Percentiles rank a stretch among this genome's conserved stretches.
Evolutionary conservation across 805 yeast genomes (phyloP).

Genomic region (Saturnispora mendoncae): DNA sequence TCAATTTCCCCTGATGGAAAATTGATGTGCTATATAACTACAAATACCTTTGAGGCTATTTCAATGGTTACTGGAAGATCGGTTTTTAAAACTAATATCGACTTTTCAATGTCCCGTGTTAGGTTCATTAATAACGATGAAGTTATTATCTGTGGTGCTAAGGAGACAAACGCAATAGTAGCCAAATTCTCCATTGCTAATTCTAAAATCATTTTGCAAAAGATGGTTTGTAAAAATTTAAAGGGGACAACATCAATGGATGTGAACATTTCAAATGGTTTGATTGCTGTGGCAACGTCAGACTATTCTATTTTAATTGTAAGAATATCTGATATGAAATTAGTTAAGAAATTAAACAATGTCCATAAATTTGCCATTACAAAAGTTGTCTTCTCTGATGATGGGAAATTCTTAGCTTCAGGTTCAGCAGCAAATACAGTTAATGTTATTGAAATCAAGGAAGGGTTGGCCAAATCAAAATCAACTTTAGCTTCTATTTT

Average conservation of each 20-base stretch:
- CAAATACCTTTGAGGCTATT: constrained; percentile 41
- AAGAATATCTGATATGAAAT: constrained; percentile 41
- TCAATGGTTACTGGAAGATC: constrained; percentile 41
- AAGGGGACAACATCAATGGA: constrained; percentile 52
- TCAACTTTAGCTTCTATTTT: constrained; percentile 26
- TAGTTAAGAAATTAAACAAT: constrained; percentile 42
- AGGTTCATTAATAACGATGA: constrained; percentile 28
- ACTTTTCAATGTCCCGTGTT: constrained; percentile 25
- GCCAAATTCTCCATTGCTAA: constrained; percentile 36
- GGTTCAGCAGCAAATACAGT: constrained; percentile 73
- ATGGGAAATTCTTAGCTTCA: constrained; percentile 58
- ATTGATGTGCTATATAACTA: constrained; percentile 54
- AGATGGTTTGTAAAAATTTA: constrained; percentile 37
- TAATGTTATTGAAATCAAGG: constrained; percentile 53
- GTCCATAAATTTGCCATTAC: constrained; percentile 79
- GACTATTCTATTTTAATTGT: constrained; percentile 60
- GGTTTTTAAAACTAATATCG: constrained; percentile 23
- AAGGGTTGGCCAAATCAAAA: constrained; percentile 34
- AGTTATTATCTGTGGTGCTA: constrained; percentile 37
- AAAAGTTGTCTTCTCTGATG: constrained; percentile 56
- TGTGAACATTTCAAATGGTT: constrained; percentile 28
- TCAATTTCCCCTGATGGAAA: constrained; percentile 61
- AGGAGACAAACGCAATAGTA: constrained; percentile 36
- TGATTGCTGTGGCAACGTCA: constrained; percentile 51
- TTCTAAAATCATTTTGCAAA: constrained; percentile 35